Percentiles rank a stretch among this genome's conserved stretches.
These are phyloP conservation scores for Gigaspora rosea DNA, from an alignment of 192 early-diverging fungal species.

Conservation along the genomic window DNA sequence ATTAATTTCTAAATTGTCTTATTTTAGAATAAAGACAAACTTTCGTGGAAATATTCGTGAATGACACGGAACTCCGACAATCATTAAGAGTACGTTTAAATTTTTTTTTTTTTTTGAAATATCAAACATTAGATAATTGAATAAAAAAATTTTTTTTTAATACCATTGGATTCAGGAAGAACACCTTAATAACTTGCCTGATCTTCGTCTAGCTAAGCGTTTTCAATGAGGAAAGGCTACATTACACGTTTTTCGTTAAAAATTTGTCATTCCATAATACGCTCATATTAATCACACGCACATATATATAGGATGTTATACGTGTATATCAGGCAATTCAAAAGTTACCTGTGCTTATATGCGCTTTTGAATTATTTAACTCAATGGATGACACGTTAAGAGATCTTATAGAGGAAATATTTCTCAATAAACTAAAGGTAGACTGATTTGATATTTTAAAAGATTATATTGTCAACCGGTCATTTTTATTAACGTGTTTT, in stretches of 20 bases:
- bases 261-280: neutral
- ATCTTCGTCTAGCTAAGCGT: slow-evolving; percentile 84
- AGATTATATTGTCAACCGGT: neutral
- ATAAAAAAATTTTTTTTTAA: neutral
- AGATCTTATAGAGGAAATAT: slow-evolving; percentile 59
- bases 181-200: slow-evolving; percentile 80
- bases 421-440: slow-evolving; percentile 51
- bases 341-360: slow-evolving; percentile 65
- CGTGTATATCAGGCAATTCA: slow-evolving; percentile 86
- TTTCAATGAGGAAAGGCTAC: slow-evolving; percentile 78
- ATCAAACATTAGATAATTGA: neutral
- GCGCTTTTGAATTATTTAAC: slow-evolving; percentile 51
- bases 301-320: too few species aligned
- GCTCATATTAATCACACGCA: neutral
- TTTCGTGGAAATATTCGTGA: slow-evolving; percentile 80
- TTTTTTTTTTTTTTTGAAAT: too few species aligned
- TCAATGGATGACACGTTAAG: slow-evolving; percentile 40
- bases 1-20: neutral
- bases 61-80: slow-evolving; percentile 46
- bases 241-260: slow-evolving; percentile 35
- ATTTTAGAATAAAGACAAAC: slow-evolving; percentile 70
- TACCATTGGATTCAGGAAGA: slow-evolving; percentile 60
- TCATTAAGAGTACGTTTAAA: slow-evolving; percentile 15
- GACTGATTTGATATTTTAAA: neutral
- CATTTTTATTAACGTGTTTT: neutral